Evolutionary conservation across 2,329 filamentous ascomycete genomes (phyloP), one percentile per base, ranked within the genome.

Genomic region (Sordariomycetes sp.): DNA sequence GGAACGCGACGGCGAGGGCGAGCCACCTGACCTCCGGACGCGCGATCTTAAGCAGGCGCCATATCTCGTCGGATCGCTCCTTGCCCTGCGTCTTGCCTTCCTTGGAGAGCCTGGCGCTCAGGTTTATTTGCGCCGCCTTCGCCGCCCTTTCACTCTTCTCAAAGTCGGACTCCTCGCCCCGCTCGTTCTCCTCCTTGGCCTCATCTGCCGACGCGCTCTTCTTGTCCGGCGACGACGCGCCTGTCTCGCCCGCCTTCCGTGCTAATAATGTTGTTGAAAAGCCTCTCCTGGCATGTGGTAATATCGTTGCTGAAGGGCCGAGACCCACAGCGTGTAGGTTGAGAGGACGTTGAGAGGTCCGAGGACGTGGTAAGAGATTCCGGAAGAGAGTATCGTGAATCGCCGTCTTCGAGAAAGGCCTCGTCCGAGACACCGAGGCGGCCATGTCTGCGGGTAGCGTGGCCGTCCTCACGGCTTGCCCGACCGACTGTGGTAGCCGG

Each of bases 21-120:
- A 99, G 83, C 71, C 89, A 88, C 68, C 79, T 86, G 34, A 88
- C 74, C 74, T 99, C 94, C 2, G 93, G 93, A 58, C 83, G 80
- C 14, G 94, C 94, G 68, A 99, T 94, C 72, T 87, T 90, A 70
- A 99, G 80, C 65, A 99, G 76, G 56, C 94, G 84, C 85, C 86
- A 89, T 64, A 97, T 84, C 72, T 99, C 94, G 14, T 76, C 76
- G 62, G 85, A 76, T 11, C 88, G 87, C 24, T 88, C 83, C 60
- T 75, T 78, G 22, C 76, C 74, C 52, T 75, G 69, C 7, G 73
- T 69, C 64, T 84, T 85, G 22, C 89, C 87, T 63, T 95, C 90
- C 69, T 92, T 96, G 53, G 89, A 90, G 55, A 99, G 76, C 63
- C 89, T 89, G 16, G 94, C 94, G 62, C 87, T 86, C 65, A 97